phyloP scores from a whole-genome alignment of 768 basidiomycete species.

The Antrodiella citrinella region DNA sequence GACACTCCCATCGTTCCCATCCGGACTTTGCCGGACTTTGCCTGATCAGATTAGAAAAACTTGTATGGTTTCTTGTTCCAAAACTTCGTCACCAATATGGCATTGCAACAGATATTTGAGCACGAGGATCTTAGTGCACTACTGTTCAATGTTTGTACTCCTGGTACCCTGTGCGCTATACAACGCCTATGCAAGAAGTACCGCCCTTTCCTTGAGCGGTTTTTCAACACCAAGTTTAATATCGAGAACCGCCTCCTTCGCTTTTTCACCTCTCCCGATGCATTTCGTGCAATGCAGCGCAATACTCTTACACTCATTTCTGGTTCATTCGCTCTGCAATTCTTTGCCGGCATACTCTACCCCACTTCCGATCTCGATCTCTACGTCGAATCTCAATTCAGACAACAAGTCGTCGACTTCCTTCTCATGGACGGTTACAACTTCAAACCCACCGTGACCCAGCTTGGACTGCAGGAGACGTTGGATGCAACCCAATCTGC shows the following conservation, averaged over 20 bases:
- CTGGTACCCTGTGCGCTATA: too few species aligned
- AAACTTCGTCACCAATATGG: too few species aligned
- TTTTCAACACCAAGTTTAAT: slow-evolving; percentile 24
- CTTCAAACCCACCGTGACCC: slow-evolving; percentile 20
- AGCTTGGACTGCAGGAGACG: slow-evolving; percentile 11
- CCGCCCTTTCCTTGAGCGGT: too few species aligned
- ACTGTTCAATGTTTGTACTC: too few species aligned
- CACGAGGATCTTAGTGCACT: too few species aligned
- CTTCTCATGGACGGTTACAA: slow-evolving; percentile 26
- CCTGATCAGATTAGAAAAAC: too few species aligned
- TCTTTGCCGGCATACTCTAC: slow-evolving; percentile 37
- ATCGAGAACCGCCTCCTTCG: slow-evolving; percentile 28
- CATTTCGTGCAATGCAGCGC: slow-evolving; percentile 37
- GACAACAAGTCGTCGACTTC: slow-evolving; percentile 30
- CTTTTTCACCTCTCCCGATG: slow-evolving; percentile 29
- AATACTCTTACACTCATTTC: slow-evolving; percentile 40
- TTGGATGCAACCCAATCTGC: background rate
- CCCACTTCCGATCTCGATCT: slow-evolving; percentile 44
- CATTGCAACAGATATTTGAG: too few species aligned
- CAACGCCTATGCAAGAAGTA: too few species aligned
- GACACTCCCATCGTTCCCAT: too few species aligned
- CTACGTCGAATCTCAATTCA: slow-evolving; percentile 27
- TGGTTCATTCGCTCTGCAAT: slow-evolving; percentile 46
- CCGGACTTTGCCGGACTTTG: too few species aligned
- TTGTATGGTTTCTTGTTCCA: too few species aligned